Conservation (phyloP, 192 early-diverging fungal genomes). For the Mortierella alpina region DNA sequence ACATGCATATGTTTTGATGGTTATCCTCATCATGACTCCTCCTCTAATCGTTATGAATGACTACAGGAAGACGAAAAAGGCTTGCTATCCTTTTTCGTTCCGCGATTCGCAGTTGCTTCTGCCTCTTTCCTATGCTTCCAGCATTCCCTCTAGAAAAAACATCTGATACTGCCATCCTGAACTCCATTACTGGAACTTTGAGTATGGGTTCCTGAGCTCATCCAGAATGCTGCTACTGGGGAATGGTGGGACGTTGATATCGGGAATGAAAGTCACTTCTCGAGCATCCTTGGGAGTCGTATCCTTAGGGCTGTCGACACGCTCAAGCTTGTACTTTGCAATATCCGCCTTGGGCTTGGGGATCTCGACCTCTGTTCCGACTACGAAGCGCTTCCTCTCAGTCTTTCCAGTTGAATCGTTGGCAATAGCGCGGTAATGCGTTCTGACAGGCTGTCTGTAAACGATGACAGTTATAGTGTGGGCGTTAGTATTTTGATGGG, state of each 20-base stretch:
- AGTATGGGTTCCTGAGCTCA: slow-evolving; percentile 49
- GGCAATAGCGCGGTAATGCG: slow-evolving; percentile 33
- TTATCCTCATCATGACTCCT: no score
- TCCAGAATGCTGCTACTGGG: slow-evolving; percentile 51
- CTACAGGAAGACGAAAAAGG: no score
- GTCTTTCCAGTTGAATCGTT: slow-evolving; percentile 30
- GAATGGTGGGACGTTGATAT: slow-evolving; percentile 48
- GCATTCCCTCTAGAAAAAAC: not conserved
- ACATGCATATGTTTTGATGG: no score
- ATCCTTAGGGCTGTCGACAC: slow-evolving; percentile 50
- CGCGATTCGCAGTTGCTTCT: no score
- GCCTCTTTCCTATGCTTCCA: not conserved
- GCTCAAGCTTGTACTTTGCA: slow-evolving; percentile 46
- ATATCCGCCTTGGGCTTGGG: slow-evolving; percentile 52
- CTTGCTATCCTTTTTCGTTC: no score
- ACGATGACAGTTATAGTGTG: not conserved
- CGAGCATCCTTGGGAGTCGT: slow-evolving; percentile 31
- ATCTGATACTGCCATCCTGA: not conserved
- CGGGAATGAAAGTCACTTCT: slow-evolving; percentile 52
- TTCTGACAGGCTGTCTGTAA: slow-evolving; percentile 45
- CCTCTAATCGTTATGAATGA: no score
- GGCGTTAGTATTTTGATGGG: not conserved
- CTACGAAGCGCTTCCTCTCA: slow-evolving; percentile 48
- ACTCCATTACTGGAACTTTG: slow-evolving; percentile 44
- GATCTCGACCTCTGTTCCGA: slow-evolving; percentile 45